phyloP scores from a whole-genome alignment of 306 rosid genomes.

The Vachellia collinsii region DNA sequence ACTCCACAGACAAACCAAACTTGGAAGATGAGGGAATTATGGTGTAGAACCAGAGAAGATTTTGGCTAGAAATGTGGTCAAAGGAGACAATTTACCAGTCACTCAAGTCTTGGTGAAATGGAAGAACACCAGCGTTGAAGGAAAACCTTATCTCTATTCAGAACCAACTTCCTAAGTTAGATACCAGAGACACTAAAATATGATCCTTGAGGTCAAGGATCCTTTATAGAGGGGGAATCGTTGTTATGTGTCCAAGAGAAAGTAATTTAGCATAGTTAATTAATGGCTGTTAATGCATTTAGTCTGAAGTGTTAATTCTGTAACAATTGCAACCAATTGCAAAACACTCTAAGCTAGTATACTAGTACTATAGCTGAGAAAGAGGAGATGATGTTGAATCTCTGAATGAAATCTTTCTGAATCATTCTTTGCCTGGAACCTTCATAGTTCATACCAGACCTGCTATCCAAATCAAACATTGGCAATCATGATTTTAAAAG shows the following conservation, averaged over 20 bases:
- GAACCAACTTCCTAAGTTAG: neutral
- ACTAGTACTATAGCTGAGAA: neutral
- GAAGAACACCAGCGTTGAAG: neutral
- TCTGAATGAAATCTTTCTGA: neutral
- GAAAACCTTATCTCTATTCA: neutral
- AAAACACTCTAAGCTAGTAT: neutral
- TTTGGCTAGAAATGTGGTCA: neutral
- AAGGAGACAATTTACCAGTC: neutral
- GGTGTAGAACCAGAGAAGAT: neutral
- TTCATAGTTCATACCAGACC: neutral
- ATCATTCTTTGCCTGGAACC: neutral
- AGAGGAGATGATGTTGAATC: neutral
- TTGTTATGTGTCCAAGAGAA: neutral
- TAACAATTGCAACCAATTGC: neutral
- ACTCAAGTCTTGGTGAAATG: neutral
- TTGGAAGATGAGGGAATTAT: neutral
- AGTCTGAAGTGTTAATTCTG: neutral
- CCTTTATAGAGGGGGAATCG: neutral
- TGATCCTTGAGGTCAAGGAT: neutral
- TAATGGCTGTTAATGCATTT: neutral
- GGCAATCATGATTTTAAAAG: constrained; percentile 26
- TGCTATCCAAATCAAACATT: constrained; percentile 23
- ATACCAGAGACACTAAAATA: neutral
- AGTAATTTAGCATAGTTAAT: neutral
- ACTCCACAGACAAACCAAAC: neutral